Conservation (phyloP, 2,329 filamentous ascomycete species). For the Colletotrichum abscissum region DNA sequence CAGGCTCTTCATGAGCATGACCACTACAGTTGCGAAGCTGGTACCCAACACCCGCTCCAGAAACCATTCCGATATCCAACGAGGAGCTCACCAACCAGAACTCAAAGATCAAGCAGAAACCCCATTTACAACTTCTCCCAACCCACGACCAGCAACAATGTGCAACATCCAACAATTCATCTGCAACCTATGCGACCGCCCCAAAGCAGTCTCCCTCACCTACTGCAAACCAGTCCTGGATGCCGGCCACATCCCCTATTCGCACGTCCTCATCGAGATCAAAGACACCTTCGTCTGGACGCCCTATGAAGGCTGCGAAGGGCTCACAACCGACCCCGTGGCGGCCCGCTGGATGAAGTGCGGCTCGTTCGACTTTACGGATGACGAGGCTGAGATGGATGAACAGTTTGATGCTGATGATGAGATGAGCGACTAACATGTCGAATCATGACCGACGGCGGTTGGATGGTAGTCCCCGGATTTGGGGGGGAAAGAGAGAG, state of each 20-base stretch:
- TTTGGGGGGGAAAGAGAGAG: too few species aligned
- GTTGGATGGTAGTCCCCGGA: too few species aligned
- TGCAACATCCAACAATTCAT: background rate
- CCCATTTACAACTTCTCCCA: too few species aligned
- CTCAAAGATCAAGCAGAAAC: too few species aligned
- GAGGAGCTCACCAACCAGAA: too few species aligned
- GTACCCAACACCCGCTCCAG: too few species aligned
- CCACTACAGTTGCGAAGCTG: too few species aligned
- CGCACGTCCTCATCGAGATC: background rate
- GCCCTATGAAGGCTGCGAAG: background rate
- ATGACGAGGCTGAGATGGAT: background rate
- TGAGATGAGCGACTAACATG: too few species aligned
- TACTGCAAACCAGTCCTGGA: background rate
- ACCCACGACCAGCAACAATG: too few species aligned
- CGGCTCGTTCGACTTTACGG: background rate
- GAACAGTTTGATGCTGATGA: background rate
- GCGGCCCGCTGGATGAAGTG: background rate
- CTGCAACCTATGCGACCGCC: background rate
- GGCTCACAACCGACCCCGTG: background rate
- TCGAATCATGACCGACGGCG: too few species aligned
- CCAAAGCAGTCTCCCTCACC: background rate
- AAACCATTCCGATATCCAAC: too few species aligned
- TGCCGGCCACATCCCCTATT: background rate
- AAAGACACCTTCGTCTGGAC: background rate
- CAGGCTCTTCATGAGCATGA: too few species aligned